Percentiles rank a stretch among this genome's conserved stretches.
phyloP scores from a whole-genome alignment of 176 grass and related monocot species.

The Otatea glauca region DNA sequence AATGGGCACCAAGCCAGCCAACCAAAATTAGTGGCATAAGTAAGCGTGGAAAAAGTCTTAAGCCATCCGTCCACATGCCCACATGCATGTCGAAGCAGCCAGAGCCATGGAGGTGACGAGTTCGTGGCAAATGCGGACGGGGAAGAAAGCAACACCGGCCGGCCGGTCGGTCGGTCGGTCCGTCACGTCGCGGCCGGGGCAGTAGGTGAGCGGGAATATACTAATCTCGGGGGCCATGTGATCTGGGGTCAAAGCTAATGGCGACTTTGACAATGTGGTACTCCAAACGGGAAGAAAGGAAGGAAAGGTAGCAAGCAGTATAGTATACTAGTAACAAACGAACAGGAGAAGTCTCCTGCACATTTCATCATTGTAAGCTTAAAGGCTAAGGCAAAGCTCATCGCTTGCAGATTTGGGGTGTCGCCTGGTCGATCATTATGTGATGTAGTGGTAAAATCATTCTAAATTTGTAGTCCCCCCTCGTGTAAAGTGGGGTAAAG shows the following conservation, averaged over 20 bases:
- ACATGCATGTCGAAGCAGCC: constrained; percentile 30
- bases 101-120: background rate
- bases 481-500: constrained; percentile 31
- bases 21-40: constrained; percentile 13
- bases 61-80: constrained; percentile 15
- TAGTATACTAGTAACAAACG: background rate
- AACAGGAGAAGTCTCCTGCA: constrained; percentile 17
- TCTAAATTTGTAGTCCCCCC: background rate
- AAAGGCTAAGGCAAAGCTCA: constrained; percentile 40
- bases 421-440: constrained; percentile 8
- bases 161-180: background rate
- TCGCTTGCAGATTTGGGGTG: constrained; percentile 50
- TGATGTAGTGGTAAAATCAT: constrained; percentile 16
- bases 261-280: constrained; percentile 25
- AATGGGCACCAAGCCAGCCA: constrained; percentile 6
- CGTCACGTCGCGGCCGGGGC: background rate
- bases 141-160: background rate
- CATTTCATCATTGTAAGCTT: constrained; percentile 37
- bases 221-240: constrained; percentile 31
- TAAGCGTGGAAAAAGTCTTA: background rate
- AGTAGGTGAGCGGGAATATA: constrained; percentile 47
- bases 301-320: background rate
- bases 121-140: constrained; percentile 38
- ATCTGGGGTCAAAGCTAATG: constrained; percentile 34
- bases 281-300: constrained; percentile 7